Percentiles rank a stretch among this genome's conserved stretches.
Conservation (phyloP, 78 protist species). For the Dictyostelium intermedium region DNA sequence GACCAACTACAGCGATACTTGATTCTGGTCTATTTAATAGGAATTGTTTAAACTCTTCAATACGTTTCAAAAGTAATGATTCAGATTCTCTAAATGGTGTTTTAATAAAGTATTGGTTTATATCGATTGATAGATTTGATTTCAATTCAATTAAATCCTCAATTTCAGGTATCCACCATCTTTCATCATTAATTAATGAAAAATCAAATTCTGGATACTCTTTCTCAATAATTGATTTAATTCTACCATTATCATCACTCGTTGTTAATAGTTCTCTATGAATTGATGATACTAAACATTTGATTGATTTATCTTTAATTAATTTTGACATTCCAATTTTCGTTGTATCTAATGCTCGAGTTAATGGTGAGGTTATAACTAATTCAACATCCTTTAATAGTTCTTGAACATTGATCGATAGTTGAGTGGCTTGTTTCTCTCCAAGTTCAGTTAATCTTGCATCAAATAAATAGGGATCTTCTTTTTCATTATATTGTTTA, state of each 20-base stretch:
- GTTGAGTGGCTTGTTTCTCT: slow-evolving; percentile 23
- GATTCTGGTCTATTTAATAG: background rate
- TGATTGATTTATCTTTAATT: background rate
- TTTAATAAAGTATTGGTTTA: slow-evolving; percentile 35
- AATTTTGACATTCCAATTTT: background rate
- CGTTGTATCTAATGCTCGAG: slow-evolving; percentile 57
- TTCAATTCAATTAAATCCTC: background rate
- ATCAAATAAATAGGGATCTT: slow-evolving; percentile 53
- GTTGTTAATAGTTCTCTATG: slow-evolving; percentile 29
- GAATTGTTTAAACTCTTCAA: slow-evolving; percentile 11
- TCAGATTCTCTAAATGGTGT: slow-evolving; percentile 15
- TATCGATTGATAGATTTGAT: slow-evolving; percentile 10
- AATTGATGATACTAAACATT: background rate
- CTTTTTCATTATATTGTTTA: background rate
- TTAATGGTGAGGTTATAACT: slow-evolving; percentile 39
- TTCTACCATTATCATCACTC: slow-evolving; percentile 61
- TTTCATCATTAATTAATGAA: background rate
- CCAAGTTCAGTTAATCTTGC: slow-evolving; percentile 52
- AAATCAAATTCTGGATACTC: slow-evolving; percentile 64
- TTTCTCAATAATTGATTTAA: background rate
- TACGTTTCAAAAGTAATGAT: background rate
- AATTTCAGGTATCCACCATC: slow-evolving; percentile 47
- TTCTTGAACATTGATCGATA: background rate
- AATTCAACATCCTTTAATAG: background rate
- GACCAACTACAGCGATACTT: slow-evolving; percentile 50